These are phyloP conservation scores for Salix viminalis DNA, from an alignment of 345 rosid genomes.

Conservation along the genomic window DNA sequence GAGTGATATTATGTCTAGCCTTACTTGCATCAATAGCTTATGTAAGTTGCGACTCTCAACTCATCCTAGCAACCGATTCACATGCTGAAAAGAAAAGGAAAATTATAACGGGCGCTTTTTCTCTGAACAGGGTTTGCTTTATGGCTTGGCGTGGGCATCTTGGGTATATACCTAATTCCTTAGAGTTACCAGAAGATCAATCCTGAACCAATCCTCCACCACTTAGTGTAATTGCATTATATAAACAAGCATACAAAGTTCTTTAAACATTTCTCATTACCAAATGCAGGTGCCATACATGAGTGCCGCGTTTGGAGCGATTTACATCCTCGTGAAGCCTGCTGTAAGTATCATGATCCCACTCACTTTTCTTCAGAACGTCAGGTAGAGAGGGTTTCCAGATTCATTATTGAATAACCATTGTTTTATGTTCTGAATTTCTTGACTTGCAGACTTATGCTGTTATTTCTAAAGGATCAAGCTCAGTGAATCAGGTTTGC, in stretches of 20 bases:
- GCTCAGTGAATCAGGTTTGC: slow-evolving; percentile 44
- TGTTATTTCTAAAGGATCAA: slow-evolving; percentile 50
- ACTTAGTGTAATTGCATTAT: neutral
- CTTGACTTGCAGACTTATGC: slow-evolving; percentile 40
- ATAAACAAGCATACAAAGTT: neutral
- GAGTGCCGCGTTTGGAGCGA: slow-evolving; percentile 51
- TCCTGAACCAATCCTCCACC: neutral
- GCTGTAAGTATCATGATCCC: slow-evolving; percentile 25
- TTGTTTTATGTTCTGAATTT: slow-evolving; percentile 1
- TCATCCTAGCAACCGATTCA: neutral
- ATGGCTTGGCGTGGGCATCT: slow-evolving; percentile 56
- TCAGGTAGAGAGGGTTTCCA: neutral
- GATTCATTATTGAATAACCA: neutral
- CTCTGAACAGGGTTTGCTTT: slow-evolving; percentile 41
- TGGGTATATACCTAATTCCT: slow-evolving; percentile 36
- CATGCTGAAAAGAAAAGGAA: neutral
- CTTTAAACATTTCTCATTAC: neutral
- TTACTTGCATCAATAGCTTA: slow-evolving; percentile 50
- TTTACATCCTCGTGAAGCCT: slow-evolving; percentile 45
- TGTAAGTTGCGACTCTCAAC: slow-evolving; percentile 27
- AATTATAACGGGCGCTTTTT: neutral
- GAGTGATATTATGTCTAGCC: slow-evolving; percentile 37
- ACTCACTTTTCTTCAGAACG: neutral
- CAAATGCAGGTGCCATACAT: slow-evolving; percentile 45
- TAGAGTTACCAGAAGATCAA: neutral